phyloP scores from a whole-genome alignment of 169 alveolate species.

The Plasmodium fragile region DNA sequence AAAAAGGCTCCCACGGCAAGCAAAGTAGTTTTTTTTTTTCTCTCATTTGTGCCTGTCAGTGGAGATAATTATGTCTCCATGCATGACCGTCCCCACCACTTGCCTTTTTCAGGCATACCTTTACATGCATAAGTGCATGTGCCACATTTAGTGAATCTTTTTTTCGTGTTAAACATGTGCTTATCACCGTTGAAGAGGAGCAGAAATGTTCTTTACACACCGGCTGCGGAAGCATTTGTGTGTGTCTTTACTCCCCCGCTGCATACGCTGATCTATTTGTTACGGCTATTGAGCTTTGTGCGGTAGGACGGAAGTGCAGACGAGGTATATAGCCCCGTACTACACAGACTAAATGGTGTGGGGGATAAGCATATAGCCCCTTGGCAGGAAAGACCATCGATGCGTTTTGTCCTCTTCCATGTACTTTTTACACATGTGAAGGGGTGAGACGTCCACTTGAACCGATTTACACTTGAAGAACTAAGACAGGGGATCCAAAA shows the following conservation, averaged over 20 bases:
- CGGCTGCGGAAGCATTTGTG: not conserved
- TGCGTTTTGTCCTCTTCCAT: not conserved
- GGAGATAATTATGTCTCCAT: not conserved
- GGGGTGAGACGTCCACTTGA: not conserved
- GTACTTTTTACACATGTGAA: not conserved
- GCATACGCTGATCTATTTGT: not conserved
- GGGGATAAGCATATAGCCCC: not conserved
- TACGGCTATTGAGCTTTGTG: not conserved
- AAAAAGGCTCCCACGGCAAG: not conserved
- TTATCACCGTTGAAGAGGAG: not conserved
- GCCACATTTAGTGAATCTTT: not conserved
- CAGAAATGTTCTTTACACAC: not conserved
- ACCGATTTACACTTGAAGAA: not conserved
- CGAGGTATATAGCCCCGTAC: not conserved
- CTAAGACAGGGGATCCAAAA: not conserved
- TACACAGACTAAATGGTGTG: not conserved
- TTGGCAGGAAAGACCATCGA: not conserved
- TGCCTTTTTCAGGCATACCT: not conserved
- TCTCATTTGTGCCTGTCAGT: not conserved
- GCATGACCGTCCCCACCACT: not conserved
- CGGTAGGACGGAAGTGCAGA: not conserved
- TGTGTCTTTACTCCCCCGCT: not conserved
- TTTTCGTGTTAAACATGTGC: not conserved
- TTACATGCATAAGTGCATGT: constrained; percentile 4
- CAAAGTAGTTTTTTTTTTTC: not conserved